phyloP scores from a whole-genome alignment of 352 stramenopile species.

The Globisporangium spinosum region DNA sequence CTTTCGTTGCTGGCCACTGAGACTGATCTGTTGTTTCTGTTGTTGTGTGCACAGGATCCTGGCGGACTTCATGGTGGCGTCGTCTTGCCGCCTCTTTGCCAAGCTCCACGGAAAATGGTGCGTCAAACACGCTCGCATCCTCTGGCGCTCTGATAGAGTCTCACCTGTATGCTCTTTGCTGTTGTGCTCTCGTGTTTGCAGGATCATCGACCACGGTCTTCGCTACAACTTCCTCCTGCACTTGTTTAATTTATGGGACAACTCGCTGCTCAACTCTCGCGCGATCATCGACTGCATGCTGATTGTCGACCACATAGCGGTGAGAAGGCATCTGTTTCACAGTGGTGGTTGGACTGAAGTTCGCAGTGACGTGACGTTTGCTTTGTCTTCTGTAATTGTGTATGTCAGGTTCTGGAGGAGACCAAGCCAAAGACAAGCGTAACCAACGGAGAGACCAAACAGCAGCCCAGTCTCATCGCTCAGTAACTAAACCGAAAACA shows the following conservation, averaged over 20 bases:
- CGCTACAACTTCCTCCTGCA: constrained; percentile 87
- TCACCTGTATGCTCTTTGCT: constrained; percentile 1
- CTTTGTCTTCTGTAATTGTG: neutral
- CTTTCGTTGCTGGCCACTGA: neutral
- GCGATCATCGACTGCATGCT: constrained; percentile 88
- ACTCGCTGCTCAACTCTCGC: constrained; percentile 80
- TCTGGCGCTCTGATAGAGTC: neutral
- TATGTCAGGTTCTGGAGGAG: constrained; percentile 28
- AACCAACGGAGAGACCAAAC: constrained; percentile 1
- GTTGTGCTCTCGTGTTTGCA: constrained; percentile 13
- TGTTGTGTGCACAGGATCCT: constrained; percentile 47
- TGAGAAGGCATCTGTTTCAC: constrained; percentile 15
- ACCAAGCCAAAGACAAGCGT: constrained; percentile 21
- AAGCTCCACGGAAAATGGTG: constrained; percentile 80
- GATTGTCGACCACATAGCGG: constrained; percentile 71
- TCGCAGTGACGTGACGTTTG: neutral
- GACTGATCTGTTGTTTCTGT: neutral
- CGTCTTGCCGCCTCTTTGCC: constrained; percentile 82
- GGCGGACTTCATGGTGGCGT: constrained; percentile 84
- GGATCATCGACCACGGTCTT: constrained; percentile 68
- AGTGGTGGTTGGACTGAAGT: neutral
- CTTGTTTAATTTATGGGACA: constrained; percentile 90
- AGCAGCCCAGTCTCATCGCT: neutral
- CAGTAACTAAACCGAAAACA: constrained; percentile 2
- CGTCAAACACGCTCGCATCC: neutral